Evolutionary conservation across 208 protist genomes (phyloP).

Genomic region (Angomonas deanei): DNA sequence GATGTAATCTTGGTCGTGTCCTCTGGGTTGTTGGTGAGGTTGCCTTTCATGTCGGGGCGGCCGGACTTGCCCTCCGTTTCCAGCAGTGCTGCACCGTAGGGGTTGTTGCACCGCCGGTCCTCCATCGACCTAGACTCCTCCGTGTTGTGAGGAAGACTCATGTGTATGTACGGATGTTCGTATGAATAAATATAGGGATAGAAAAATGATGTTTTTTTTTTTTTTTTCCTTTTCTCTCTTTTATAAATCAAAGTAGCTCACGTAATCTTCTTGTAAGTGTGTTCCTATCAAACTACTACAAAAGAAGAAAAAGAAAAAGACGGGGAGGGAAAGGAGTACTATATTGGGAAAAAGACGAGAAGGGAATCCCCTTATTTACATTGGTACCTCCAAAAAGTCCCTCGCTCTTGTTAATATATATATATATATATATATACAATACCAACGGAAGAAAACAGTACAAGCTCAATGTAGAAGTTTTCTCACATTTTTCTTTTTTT

Average conservation of each 20-base stretch:
- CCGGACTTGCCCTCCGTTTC: too few relatives aligned
- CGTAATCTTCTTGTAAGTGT: too few relatives aligned
- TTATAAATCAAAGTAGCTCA: neutral
- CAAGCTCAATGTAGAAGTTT: too few relatives aligned
- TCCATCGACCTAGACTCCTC: neutral
- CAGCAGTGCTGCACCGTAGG: too few relatives aligned
- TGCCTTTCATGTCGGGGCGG: slow-evolving; percentile 6
- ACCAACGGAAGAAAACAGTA: too few relatives aligned
- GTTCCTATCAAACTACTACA: too few relatives aligned
- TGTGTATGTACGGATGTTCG: neutral
- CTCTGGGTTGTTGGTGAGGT: slow-evolving; percentile 25
- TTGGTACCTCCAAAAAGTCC: neutral
- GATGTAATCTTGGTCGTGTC: slow-evolving; percentile 39
- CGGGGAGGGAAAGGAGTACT: neutral
- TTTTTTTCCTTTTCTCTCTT: slow-evolving; percentile 1
- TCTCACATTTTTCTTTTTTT: too few relatives aligned
- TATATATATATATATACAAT: too few relatives aligned
- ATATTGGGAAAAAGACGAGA: neutral
- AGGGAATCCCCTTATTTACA: neutral
- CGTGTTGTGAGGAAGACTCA: neutral
- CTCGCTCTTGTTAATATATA: neutral
- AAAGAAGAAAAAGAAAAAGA: neutral
- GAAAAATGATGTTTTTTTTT: neutral
- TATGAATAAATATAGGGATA: neutral
- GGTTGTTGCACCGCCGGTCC: neutral